phyloP scores from a whole-genome alignment of 768 basidiomycete genomes.

The Tylopilus subfusipes region DNA sequence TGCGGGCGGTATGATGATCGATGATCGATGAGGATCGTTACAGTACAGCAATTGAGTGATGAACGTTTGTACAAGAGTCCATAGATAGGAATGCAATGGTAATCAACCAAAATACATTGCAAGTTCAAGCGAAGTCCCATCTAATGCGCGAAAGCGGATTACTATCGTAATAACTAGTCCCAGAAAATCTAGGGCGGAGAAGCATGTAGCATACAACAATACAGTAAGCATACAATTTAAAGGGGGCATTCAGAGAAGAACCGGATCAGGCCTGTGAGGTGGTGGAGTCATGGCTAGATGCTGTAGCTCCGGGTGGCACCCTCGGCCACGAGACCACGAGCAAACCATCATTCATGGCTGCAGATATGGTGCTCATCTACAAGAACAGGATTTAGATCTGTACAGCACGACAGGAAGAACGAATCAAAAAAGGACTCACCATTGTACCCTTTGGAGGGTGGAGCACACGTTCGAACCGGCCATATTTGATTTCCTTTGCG shows the following conservation, averaged over 20 bases:
- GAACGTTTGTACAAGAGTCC: background rate
- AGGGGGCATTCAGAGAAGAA: background rate
- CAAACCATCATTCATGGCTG: constrained; percentile 38
- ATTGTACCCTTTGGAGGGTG: constrained; percentile 36
- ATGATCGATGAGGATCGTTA: no score
- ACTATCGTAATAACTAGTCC: constrained; percentile 13
- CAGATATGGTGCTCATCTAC: constrained; percentile 38
- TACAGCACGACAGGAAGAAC: constrained; percentile 3
- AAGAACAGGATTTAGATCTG: background rate
- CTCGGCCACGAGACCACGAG: constrained; percentile 40
- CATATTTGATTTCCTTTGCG: constrained; percentile 39
- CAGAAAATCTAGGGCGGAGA: background rate
- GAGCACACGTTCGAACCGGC: constrained; percentile 36
- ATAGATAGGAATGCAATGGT: background rate
- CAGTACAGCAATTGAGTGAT: background rate
- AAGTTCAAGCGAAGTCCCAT: background rate
- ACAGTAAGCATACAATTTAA: background rate
- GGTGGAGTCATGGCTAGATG: constrained; percentile 3
- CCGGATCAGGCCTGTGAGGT: background rate
- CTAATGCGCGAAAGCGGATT: background rate
- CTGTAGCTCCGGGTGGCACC: constrained; percentile 14
- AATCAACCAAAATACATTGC: background rate
- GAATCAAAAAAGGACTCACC: constrained; percentile 20
- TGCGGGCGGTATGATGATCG: no score
- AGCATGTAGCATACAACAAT: constrained; percentile 9